Percentiles rank a stretch among this genome's conserved stretches.
These are phyloP conservation scores for Neurospora terricola DNA, from an alignment of 495 filamentous ascomycete species.

Conservation along the genomic window DNA sequence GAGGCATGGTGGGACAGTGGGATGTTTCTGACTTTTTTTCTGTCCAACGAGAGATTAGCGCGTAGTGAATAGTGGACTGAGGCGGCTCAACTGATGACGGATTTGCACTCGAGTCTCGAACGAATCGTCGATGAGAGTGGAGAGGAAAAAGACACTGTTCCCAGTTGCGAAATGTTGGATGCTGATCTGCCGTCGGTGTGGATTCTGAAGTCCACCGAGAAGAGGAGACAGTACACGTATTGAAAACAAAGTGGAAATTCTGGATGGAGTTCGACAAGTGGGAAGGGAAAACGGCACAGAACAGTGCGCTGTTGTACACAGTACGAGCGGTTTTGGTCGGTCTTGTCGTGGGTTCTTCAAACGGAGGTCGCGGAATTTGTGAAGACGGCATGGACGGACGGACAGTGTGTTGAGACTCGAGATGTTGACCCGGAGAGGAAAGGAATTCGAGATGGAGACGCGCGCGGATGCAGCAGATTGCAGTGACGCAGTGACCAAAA, in stretches of 20 bases:
- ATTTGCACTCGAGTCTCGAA: not conserved
- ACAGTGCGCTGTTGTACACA: not conserved
- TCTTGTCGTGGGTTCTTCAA: not conserved
- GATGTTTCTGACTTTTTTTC: not conserved
- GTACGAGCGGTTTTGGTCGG: not conserved
- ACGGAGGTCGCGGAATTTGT: not conserved
- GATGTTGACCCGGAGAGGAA: not conserved
- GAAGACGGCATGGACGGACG: not conserved
- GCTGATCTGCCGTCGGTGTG: not conserved
- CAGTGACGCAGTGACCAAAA: not conserved
- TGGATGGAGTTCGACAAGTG: not conserved
- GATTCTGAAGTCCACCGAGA: not conserved
- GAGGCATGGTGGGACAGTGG: not conserved
- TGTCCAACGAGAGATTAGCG: not conserved
- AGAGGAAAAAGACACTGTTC: not conserved
- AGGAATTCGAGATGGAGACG: not conserved
- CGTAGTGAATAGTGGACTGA: not conserved
- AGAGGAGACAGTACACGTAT: not conserved
- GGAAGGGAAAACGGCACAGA: not conserved
- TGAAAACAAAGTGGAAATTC: not conserved
- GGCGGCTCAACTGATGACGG: not conserved
- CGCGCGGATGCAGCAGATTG: not conserved
- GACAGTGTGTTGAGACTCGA: not conserved
- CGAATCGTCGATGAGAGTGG: not conserved
- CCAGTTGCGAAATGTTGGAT: not conserved